Evolutionary conservation across 208 protist species (phyloP).

Genomic region (Trichomonas tenax): DNA sequence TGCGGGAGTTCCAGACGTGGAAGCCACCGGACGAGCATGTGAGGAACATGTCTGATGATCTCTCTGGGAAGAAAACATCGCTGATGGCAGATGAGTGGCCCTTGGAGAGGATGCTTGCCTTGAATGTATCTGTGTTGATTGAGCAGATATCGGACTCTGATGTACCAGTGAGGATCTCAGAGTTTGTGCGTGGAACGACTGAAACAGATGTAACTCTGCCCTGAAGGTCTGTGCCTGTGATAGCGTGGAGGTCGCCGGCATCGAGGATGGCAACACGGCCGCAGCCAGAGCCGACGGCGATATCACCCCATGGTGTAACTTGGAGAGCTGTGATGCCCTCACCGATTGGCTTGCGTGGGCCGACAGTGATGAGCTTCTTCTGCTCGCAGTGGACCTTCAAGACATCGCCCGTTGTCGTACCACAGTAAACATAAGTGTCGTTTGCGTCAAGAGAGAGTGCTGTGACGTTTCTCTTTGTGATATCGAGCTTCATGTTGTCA

Average conservation of each 20-base stretch:
- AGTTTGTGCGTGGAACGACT: constrained; percentile 38
- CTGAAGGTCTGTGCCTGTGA: constrained; percentile 50
- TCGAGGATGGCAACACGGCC: constrained; percentile 66
- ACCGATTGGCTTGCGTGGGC: constrained; percentile 28
- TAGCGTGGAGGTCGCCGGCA: constrained; percentile 62
- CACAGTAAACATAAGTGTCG: constrained; percentile 60
- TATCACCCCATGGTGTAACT: constrained; percentile 37
- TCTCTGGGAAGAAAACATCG: constrained; percentile 67
- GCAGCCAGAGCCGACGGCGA: constrained; percentile 63
- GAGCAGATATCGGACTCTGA: constrained; percentile 66
- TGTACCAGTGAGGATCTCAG: constrained; percentile 69
- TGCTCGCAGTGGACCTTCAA: constrained; percentile 51
- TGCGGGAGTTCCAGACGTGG: constrained; percentile 71
- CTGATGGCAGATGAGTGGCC: constrained; percentile 70
- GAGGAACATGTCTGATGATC: constrained; percentile 69
- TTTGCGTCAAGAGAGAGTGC: neutral
- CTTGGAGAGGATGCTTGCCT: constrained; percentile 57
- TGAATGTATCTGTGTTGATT: constrained; percentile 63
- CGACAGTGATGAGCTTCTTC: constrained; percentile 20
- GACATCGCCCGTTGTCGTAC: constrained; percentile 70
- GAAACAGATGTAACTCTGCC: constrained; percentile 65
- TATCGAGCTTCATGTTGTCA: constrained; percentile 65
- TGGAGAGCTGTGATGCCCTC: constrained; percentile 24
- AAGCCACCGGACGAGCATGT: constrained; percentile 47
- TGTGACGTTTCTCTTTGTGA: constrained; percentile 49